A percentile compares a stretch with the other conserved stretches of the same genome.
Conservation (phyloP, 768 basidiomycete species). For the Clathrus columnatus region DNA sequence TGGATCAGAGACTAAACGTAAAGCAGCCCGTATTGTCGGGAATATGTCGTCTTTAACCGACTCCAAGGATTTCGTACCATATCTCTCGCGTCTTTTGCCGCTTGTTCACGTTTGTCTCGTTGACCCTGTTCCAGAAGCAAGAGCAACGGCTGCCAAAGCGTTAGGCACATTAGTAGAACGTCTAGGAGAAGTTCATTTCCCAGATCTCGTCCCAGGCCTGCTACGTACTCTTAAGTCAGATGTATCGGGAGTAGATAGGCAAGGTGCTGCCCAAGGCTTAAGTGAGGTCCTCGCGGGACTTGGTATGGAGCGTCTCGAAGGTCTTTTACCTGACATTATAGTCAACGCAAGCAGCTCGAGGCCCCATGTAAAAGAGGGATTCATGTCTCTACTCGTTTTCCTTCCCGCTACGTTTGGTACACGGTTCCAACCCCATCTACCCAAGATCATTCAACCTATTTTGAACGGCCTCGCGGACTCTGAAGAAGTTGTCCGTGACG, state of each 20-base stretch:
- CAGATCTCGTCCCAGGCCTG: slow-evolving; percentile 86
- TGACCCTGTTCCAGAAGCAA: slow-evolving; percentile 95
- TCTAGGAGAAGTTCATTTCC: slow-evolving; percentile 90
- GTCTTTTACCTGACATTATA: slow-evolving; percentile 88
- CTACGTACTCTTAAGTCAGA: slow-evolving; percentile 85
- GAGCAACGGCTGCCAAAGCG: slow-evolving; percentile 94
- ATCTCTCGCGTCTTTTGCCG: slow-evolving; percentile 81
- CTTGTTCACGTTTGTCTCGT: slow-evolving; percentile 88
- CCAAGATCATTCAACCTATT: slow-evolving; percentile 90
- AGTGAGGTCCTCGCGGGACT: slow-evolving; percentile 91
- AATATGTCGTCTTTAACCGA: slow-evolving; percentile 88
- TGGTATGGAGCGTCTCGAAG: slow-evolving; percentile 96
- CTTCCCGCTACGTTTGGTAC: slow-evolving; percentile 93
- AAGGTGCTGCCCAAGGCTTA: slow-evolving; percentile 95
- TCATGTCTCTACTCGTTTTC: slow-evolving; percentile 95
- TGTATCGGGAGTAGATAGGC: slow-evolving; percentile 90
- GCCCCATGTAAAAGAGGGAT: slow-evolving; percentile 91
- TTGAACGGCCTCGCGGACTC: slow-evolving; percentile 83
- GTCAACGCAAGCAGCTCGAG: slow-evolving; percentile 83
- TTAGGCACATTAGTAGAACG: slow-evolving; percentile 95
- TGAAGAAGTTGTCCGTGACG: slow-evolving; percentile 93
- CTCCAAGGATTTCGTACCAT: slow-evolving; percentile 89
- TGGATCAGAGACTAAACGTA: slow-evolving; percentile 89
- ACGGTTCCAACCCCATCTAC: slow-evolving; percentile 92
- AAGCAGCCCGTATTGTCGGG: slow-evolving; percentile 95